These are phyloP conservation scores for Talaromyces borbonicus DNA, from an alignment of 495 filamentous ascomycete species.

Conservation along the genomic window DNA sequence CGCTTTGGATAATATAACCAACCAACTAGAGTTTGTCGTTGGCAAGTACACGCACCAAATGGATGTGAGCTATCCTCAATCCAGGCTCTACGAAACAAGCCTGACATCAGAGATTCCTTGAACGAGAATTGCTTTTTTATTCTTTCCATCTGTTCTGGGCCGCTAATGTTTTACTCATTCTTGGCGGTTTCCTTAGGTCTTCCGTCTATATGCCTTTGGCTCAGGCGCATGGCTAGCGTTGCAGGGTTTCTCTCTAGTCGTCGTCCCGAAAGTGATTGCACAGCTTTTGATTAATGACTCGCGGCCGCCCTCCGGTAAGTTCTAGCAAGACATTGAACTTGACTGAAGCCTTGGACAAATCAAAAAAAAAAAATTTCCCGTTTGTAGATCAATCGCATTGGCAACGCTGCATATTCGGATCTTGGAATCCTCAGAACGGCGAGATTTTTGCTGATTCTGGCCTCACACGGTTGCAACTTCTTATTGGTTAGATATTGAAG, in stretches of 20 bases:
- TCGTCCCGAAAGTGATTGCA: conserved; percentile 56
- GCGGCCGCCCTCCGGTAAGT: conserved; percentile 44
- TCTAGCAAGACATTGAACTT: background rate
- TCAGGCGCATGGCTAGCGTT: conserved; percentile 57
- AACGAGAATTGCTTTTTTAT: background rate
- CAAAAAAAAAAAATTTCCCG: no score
- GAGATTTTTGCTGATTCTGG: background rate
- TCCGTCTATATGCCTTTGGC: conserved; percentile 55
- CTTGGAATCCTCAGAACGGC: background rate
- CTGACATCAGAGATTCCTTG: background rate
- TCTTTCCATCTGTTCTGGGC: no score
- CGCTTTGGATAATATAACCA: background rate
- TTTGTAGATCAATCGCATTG: background rate
- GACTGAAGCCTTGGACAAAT: no score
- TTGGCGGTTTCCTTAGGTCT: conserved; percentile 34
- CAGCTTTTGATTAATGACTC: conserved; percentile 50
- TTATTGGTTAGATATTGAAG: conserved; percentile 45
- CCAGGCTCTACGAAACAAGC: background rate
- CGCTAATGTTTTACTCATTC: background rate
- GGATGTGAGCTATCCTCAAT: conserved; percentile 3
- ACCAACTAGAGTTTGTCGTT: background rate
- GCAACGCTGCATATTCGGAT: background rate
- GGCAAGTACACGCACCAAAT: no score
- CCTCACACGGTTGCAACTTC: background rate
- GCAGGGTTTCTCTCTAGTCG: conserved; percentile 55